Base-by-base conservation (phyloP, 495 filamentous ascomycete genomes). In the Aspergillus ellipticus region DNA sequence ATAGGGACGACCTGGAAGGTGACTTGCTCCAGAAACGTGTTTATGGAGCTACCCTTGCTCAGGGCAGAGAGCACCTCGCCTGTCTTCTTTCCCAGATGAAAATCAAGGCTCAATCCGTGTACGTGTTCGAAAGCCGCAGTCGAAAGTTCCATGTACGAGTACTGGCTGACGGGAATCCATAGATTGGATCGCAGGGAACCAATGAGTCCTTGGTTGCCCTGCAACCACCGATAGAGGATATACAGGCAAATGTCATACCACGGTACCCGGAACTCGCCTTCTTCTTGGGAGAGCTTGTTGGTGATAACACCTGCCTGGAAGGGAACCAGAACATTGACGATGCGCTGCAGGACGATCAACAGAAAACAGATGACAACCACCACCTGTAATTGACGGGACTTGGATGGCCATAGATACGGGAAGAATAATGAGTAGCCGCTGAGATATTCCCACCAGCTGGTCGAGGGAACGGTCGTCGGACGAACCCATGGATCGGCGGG, bases 71-170 rank as follows among this genome's bases (percentile, higher is more conserved):
- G 75, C 15, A 98, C 92, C 69, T 98, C 94, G 21, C 94, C 94
- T 1, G 94, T 97, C 69, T 92, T 91, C 74, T 98, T 98, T 42
- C 91, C 89, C 10, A 97, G 82, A 69, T 98, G 94, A 63, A 98
- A 98, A 65, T 97, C 94, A 60, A 97, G 77, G 70, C 92, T 96
- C 15, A 98, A 83, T 35, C 86, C 84, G 69, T 97, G 94, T 16
- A 98, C 94, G 66, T 98, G 94, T 69, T 97, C 94, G 63, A 98
- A 98, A 6, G 93, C 88, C 7, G 94, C 91, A 2, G 92, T 93
- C 1, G 91, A 96, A 26, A 98, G 80, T 48, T 94, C 90, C 69
- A 90, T 89, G 69, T 97, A 98, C 7, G 93, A 95, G 69, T 97
- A 96, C 66, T 98, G 94, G 33, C 90, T 85, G 49, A 98, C 89